Evolutionary conservation across 306 rosid genomes (phyloP), one percentile per base, ranked within the genome.

Genomic region (Betula pendula): DNA sequence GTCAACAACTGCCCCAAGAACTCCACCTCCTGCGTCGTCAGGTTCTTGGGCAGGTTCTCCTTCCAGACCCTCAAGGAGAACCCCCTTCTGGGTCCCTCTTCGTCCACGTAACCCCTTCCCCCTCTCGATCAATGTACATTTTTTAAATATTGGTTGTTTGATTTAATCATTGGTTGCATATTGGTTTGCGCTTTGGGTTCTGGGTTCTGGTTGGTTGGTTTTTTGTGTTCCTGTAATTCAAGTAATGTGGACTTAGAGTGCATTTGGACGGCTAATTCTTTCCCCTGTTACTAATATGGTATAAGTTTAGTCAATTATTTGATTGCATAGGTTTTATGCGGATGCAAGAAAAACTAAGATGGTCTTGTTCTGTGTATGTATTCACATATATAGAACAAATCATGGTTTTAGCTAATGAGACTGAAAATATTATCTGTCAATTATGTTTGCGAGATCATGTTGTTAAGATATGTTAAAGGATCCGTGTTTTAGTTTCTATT

Each of bases 61-160:
- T 92, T 92, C 79, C 93, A 92, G 75, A 88, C 97, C 6, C 81
- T 92, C n/a, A 90, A 85, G 24, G 93, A 92, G 68, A 92, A 92
- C 52, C 97, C 92, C 24, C 93, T 92, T 82, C 83, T 92, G 19
- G 97, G 96, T 51, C 97, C 97, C 80, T 92, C 97, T 87, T 76
- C 96, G 43, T 19, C 76, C 47, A 87, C 97, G 97, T 92, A 66
- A 84, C 85, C 71, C 75, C 49, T 27, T 22, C 5, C 31, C 6
- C 6, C 22, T 25, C 19, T 52, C 31, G 1, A 19, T 35, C 53
- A 44, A 52, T 75, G 35, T 51, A 6, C 13, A 2, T 25, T 40
- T 49, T 4, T 11, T 50, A 11, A 40, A 12, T 44, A 15, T 5
- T 3, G 48, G 49, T 56, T 68, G 56, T 63, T 53, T 53, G 25